A percentile compares a stretch with the other conserved stretches of the same genome.
Conservation (phyloP, 371 early-diverging fungal genomes). For the Mortierella sp. region DNA sequence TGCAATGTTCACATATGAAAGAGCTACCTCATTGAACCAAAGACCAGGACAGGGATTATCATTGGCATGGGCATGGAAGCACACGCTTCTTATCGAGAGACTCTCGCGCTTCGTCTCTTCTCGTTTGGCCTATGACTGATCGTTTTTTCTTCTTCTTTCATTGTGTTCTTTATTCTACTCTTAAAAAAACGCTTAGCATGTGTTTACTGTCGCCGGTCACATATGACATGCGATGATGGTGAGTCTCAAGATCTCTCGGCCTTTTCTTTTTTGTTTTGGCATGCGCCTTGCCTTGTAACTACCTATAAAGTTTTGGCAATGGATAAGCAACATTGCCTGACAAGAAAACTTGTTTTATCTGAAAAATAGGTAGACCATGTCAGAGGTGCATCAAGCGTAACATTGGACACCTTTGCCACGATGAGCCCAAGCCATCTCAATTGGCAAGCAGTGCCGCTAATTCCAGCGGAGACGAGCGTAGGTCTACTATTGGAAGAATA, state of each 20-base stretch:
- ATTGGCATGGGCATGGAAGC: not conserved
- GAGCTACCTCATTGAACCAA: not conserved
- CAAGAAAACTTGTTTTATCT: not conserved
- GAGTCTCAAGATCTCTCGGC: conserved; percentile 19
- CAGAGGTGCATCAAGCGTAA: conserved; percentile 92
- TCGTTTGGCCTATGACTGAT: not conserved
- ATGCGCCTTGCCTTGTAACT: not conserved
- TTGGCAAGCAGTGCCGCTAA: not conserved
- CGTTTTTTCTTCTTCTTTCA: not conserved
- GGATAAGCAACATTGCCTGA: not conserved
- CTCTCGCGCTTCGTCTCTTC: not conserved
- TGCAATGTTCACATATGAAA: not conserved
- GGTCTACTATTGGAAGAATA: not conserved
- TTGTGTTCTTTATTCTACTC: not conserved
- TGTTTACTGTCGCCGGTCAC: conserved; percentile 86
- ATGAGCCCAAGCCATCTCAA: conserved; percentile 69
- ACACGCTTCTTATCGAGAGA: not conserved
- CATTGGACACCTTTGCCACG: conserved; percentile 91
- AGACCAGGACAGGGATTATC: not conserved
- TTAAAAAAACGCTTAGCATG: conserved; percentile 63
- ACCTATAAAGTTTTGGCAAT: not conserved
- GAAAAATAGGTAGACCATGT: conserved; percentile 80
- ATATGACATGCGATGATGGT: conserved; percentile 88
- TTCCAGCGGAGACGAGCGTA: not conserved
- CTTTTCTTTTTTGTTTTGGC: not conserved